Base-by-base conservation (phyloP, 768 basidiomycete genomes). In the Cytidiella melzeri region DNA sequence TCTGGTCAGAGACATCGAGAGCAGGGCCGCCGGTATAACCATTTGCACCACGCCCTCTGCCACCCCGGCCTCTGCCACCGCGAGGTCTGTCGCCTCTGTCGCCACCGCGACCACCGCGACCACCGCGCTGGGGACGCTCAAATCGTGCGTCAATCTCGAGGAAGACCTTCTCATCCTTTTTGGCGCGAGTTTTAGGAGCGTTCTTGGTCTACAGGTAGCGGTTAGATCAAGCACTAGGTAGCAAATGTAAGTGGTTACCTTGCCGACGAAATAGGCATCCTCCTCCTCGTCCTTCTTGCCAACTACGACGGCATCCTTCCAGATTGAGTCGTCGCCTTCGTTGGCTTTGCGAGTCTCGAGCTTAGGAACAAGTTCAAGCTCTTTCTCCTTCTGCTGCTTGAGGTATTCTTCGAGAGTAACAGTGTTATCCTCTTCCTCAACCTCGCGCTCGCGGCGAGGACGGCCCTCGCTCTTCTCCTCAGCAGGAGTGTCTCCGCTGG, bases 331-430 rank as follows among this genome's bases (percentile, higher is more conserved):
- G 40, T 84, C 83, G 52, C 88, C 88, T 50, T 92, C 91, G 66
- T 90, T 88, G 59, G 84, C 91, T 68, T 84, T 79, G 63, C 78
- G 71, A 34, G 67, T 68, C 66, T 93, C 91, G 63, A 92, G 77
- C 71, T 92, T 90, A 61, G 87, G 88, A 41, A 92, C 67, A 60
- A 67, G 61, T 40, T 74, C 55, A 21, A 60, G 61, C 1, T 78
- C 76, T 62, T 75, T 76, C 55, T 84, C 83, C 66, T 79, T 82
- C 67, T 86, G 74, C 69, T 91, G 82, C 57, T 91, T 87, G 53
- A 88, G 74, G 73, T 93, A 98, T 65, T 97, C 86, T 44, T 96
- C 94, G 63, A 93, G 77, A 37, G 94, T 94, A 61, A 96, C 79
- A 39, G 90, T 92, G 69, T 92, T 90, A 68, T 94, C 92, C 65